Base-by-base conservation (phyloP, 495 filamentous ascomycete genomes). In the Wilcoxina mikolae region DNA sequence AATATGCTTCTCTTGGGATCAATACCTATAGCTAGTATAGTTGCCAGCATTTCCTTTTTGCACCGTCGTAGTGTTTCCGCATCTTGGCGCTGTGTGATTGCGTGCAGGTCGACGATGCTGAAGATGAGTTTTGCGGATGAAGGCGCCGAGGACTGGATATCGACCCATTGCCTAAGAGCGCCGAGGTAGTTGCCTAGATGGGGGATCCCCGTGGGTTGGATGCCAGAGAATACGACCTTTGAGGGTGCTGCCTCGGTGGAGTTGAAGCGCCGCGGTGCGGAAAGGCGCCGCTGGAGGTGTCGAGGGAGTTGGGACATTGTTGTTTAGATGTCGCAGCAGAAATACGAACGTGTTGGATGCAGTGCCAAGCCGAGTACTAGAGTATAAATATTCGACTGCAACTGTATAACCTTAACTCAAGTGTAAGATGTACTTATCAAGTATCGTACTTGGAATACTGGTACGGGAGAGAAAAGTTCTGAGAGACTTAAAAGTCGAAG, bases 161-260 rank as follows among this genome's bases (percentile, higher is more conserved):
- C 71, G 31, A 81, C 81, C 91, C 91, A 98, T 72, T 84, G 77
- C 26, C 77, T 76, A 51, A 98, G 70, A n/a, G 91, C 93, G 11
- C 91, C 91, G 7, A 95, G 75, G 66, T 96, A 96, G 68, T 98
- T 98, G 12, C 91, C 91, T 28, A 98, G 72, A 66, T 96, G 93
- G n/a, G 91, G 93, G 9, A 94, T 70, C 3, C 89, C 91, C 3
- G 91, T 96, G 17, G 91, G 93, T 63, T 98, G 91, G 57, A 98
- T 96, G 26, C 87, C 91, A 9, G 93, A 96, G 73, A 96, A 96
- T 57, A 98, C 50, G n/a, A 54, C 51, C 2, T 24, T 12, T 1
- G 49, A 25, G 46, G 46, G 15, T 15, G 7, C 31, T 35, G 31
- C 15, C 31, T 35, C 31, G 5, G 31, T 15, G 5, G 31, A 5